Conservation (phyloP, 441 rosid species). For the Adansonia gregorii region DNA sequence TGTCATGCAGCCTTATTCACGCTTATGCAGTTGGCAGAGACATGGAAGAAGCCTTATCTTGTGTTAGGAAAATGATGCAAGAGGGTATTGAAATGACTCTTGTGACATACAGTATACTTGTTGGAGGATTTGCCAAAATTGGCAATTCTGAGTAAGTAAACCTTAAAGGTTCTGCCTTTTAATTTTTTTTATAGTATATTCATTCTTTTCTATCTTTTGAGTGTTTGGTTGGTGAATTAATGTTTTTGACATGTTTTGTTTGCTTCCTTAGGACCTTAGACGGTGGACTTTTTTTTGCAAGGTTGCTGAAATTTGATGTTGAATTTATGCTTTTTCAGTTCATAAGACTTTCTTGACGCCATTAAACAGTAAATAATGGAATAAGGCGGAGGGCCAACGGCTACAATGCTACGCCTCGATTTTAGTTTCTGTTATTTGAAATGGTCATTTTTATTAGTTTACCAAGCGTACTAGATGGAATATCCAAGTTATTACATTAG, state of each 20-base stretch:
- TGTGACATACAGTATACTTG: slow-evolving; percentile 82
- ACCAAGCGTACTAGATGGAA: neutral
- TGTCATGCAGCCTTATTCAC: slow-evolving; percentile 96
- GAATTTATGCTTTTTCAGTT: neutral
- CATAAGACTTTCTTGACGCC: neutral
- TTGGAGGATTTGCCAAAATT: slow-evolving; percentile 84
- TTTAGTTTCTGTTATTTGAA: slow-evolving; percentile 4
- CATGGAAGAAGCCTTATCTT: slow-evolving; percentile 93
- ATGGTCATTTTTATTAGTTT: slow-evolving; percentile 3
- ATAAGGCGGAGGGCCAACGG: neutral
- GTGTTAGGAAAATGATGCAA: slow-evolving; percentile 94
- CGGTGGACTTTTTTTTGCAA: neutral
- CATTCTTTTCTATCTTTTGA: neutral
- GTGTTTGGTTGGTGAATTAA: neutral
- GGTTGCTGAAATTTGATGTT: neutral
- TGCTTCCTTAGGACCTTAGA: slow-evolving; percentile 15
- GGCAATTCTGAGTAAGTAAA: slow-evolving; percentile 79
- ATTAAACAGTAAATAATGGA: neutral
- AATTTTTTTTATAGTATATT: neutral
- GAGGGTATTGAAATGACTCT: slow-evolving; percentile 84
- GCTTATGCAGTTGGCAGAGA: slow-evolving; percentile 98
- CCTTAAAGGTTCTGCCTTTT: slow-evolving; percentile 8
- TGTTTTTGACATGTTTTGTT: neutral
- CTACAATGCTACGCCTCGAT: neutral
- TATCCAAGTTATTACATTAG: neutral